A percentile compares a stretch with the other conserved stretches of the same genome.
Conservation (phyloP, 352 stramenopile species). For the Pythium brachiatum region DNA sequence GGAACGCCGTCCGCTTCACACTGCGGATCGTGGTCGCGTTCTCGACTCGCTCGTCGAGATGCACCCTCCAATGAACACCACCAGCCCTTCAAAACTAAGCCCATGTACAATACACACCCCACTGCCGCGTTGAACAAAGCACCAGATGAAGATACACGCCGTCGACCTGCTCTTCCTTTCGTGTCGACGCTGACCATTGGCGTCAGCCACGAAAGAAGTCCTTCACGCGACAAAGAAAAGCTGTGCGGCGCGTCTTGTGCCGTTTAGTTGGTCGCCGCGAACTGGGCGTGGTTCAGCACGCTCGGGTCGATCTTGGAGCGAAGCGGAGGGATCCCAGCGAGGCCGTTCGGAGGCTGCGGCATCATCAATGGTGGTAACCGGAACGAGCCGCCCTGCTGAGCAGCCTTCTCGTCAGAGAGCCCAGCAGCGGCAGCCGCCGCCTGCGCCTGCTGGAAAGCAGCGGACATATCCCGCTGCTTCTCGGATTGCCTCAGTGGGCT, state of each 20-base stretch:
- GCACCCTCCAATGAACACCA: not conserved
- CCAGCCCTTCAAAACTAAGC: constrained; percentile 1
- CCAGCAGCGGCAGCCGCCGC: constrained; percentile 25
- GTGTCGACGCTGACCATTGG: constrained; percentile 7
- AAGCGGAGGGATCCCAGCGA: constrained; percentile 62
- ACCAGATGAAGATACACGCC: not conserved
- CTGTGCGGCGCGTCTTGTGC: not conserved
- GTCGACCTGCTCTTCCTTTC: not conserved
- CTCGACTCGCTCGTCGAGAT: not conserved
- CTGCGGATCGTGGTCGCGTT: not conserved
- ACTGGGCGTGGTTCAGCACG: constrained; percentile 52
- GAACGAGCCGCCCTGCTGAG: constrained; percentile 27
- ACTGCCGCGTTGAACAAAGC: not conserved
- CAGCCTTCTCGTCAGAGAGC: not conserved
- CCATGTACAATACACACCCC: constrained; percentile 1
- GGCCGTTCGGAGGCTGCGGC: constrained; percentile 30
- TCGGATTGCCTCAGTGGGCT: constrained; percentile 46
- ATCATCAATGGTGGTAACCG: constrained; percentile 64
- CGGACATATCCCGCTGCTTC: constrained; percentile 27
- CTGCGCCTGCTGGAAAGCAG: constrained; percentile 23
- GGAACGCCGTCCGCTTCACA: not conserved
- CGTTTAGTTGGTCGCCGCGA: constrained; percentile 44
- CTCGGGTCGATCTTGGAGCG: constrained; percentile 77
- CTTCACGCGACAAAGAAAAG: not conserved
- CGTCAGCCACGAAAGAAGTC: not conserved